Evolutionary conservation across 371 early-diverging fungal genomes (phyloP).

Genomic region (Coemansia sp.): DNA sequence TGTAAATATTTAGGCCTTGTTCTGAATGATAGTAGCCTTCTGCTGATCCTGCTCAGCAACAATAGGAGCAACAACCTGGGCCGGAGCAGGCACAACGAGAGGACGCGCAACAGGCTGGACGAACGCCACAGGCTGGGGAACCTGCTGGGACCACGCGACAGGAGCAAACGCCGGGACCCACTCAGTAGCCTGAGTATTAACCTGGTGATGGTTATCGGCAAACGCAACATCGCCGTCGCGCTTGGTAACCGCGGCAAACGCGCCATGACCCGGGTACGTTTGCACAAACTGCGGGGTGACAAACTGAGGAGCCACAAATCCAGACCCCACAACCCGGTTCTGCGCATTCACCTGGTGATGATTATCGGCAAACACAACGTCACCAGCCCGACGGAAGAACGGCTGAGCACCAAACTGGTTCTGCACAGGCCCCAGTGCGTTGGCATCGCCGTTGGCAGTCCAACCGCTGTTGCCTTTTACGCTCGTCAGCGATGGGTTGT

Average conservation of each 20-base stretch:
- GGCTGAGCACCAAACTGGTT: constrained; percentile 30
- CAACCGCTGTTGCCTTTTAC: constrained; percentile 46
- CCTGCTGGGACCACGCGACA: constrained; percentile 3
- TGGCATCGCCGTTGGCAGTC: constrained; percentile 48
- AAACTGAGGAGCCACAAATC: constrained; percentile 21
- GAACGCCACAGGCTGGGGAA: neutral
- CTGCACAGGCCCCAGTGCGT: constrained; percentile 43
- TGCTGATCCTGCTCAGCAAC: constrained; percentile 34
- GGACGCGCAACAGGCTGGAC: neutral
- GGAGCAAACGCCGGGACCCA: constrained; percentile 15
- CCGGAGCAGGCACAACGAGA: neutral
- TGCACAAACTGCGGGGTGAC: constrained; percentile 21
- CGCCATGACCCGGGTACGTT: constrained; percentile 2
- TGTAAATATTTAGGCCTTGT: constrained; percentile 25
- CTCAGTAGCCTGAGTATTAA: constrained; percentile 11
- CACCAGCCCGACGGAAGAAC: constrained; percentile 11
- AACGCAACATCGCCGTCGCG: constrained; percentile 43
- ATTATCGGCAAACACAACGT: constrained; percentile 36
- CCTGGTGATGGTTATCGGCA: constrained; percentile 36
- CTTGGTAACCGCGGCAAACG: constrained; percentile 9
- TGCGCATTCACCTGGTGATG: constrained; percentile 30
- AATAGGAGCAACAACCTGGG: constrained; percentile 10
- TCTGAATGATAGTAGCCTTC: constrained; percentile 46
- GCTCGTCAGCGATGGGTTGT: constrained; percentile 28
- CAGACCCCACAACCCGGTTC: constrained; percentile 13